These are phyloP conservation scores for Microcyclospora pomicola DNA, from an alignment of 2,329 filamentous ascomycete genomes.

Conservation along the genomic window DNA sequence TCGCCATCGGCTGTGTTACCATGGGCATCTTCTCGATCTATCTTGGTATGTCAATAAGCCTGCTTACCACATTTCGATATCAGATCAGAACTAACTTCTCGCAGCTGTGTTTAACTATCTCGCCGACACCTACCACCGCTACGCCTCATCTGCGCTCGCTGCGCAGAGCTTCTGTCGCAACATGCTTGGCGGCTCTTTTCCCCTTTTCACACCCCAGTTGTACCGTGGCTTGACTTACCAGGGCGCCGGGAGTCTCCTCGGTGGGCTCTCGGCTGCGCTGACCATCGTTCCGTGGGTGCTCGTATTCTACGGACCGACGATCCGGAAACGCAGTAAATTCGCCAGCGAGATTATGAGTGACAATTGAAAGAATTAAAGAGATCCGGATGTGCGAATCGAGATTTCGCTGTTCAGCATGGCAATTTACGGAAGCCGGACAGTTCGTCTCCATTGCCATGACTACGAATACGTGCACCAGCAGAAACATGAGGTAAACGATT, in stretches of 20 bases:
- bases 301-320: conserved; percentile 62
- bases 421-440: no score
- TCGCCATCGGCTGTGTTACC: conserved; percentile 60
- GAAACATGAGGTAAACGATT: no score
- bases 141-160: conserved; percentile 72
- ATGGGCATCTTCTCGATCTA: conserved; percentile 82
- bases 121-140: conserved; percentile 73
- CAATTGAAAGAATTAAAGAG: conserved; percentile 2
- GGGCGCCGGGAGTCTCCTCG: conserved; percentile 60
- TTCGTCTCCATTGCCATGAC: no score
- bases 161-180: conserved; percentile 81
- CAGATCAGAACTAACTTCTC: conserved; percentile 25
- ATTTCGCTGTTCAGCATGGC: no score
- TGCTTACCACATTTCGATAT: conserved; percentile 54
- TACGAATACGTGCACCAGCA: no score
- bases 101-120: conserved; percentile 71
- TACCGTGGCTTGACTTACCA: conserved; percentile 59
- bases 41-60: conserved; percentile 72
- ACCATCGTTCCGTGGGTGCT: conserved; percentile 81
- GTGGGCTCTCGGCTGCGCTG: conserved; percentile 51
- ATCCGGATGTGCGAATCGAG: no score
- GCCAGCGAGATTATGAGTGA: conserved; percentile 35
- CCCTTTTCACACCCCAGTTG: conserved; percentile 59
- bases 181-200: conserved; percentile 67
- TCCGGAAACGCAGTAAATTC: conserved; percentile 63